phyloP scores from a whole-genome alignment of 148 eudicot species.

The Cornus controversa region DNA sequence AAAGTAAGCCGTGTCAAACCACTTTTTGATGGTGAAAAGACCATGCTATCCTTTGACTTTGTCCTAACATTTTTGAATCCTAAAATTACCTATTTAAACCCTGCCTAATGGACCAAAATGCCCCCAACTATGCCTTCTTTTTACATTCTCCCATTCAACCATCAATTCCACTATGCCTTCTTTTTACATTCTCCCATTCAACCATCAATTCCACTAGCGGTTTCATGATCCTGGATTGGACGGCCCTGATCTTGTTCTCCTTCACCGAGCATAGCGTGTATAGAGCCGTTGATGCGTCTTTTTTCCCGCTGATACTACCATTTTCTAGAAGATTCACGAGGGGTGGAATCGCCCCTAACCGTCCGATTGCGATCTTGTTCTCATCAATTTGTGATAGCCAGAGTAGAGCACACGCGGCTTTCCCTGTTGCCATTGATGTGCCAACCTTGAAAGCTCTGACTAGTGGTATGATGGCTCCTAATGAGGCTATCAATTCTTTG shows the following conservation, averaged over 20 bases:
- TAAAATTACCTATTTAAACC: no score
- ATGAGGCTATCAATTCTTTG: constrained; percentile 47
- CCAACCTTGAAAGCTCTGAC: constrained; percentile 53
- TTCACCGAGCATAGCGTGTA: constrained; percentile 62
- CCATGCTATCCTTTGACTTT: no score
- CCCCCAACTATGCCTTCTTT: no score
- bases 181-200: no score
- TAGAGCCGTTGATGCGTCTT: constrained; percentile 82
- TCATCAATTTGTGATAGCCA: constrained; percentile 68
- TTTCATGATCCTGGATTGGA: constrained; percentile 71
- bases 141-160: no score
- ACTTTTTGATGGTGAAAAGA: no score
- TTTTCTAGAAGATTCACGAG: constrained; percentile 55
- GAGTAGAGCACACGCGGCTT: constrained; percentile 80
- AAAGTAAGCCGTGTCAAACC: no score
- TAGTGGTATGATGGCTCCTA: constrained; percentile 67
- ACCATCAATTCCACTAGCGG: constrained; percentile 81
- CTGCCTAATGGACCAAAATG: no score
- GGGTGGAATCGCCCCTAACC: no score
- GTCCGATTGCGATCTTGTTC: no score
- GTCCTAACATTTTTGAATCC: no score
- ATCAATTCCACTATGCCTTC: no score
- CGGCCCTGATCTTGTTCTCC: constrained; percentile 74
- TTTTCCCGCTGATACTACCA: constrained; percentile 74
- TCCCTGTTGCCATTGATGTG: constrained; percentile 82